Evolutionary conservation across 306 rosid species (phyloP).

Genomic region (Rosa persica): DNA sequence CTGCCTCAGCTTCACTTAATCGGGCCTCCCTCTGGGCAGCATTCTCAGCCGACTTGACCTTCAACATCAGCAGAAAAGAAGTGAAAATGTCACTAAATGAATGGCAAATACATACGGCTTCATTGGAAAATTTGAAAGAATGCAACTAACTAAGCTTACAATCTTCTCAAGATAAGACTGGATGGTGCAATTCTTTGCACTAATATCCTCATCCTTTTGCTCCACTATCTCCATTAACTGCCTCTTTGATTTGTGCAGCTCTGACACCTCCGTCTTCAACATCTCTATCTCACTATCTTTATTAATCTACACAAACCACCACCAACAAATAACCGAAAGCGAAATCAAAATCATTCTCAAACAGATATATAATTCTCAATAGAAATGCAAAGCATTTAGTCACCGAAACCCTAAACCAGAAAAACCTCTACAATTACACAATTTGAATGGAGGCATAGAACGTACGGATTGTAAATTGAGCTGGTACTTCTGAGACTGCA

Average conservation of each 20-base stretch:
- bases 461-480: conserved; percentile 56
- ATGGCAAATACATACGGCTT: neutral
- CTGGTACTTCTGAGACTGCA: conserved; percentile 62
- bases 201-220: conserved; percentile 64
- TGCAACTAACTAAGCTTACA: conserved; percentile 46
- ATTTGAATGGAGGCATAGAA: neutral
- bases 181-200: conserved; percentile 71
- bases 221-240: conserved; percentile 71
- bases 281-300: conserved; percentile 87
- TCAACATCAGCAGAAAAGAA: conserved; percentile 21
- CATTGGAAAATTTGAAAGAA: neutral
- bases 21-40: conserved; percentile 79
- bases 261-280: conserved; percentile 62
- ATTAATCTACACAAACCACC: conserved; percentile 56
- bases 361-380: neutral
- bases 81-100: conserved; percentile 10
- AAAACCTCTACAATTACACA: neutral
- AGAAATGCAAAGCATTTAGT: neutral
- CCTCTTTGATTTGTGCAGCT: conserved; percentile 83
- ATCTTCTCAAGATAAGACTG: conserved; percentile 87
- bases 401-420: neutral
- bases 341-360: neutral
- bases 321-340: neutral
- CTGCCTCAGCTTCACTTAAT: conserved; percentile 66
- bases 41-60: conserved; percentile 62